These are phyloP conservation scores for Claviceps sp. DNA, from an alignment of 2,329 filamentous ascomycete genomes.

Conservation along the genomic window DNA sequence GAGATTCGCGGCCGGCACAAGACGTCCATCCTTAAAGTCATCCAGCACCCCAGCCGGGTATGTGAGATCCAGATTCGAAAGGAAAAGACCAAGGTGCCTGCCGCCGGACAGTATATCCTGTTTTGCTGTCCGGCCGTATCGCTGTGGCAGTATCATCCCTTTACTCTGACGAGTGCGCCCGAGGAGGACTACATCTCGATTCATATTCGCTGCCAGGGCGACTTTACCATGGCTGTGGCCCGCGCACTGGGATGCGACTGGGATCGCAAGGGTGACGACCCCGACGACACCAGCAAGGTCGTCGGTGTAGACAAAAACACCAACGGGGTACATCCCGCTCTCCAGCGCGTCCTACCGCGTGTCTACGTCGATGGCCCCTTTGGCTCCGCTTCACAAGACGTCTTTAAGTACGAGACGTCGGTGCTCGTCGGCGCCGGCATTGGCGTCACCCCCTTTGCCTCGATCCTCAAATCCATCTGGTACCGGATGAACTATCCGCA, in stretches of 20 bases:
- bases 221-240: conserved; percentile 63
- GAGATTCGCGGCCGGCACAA: conserved; percentile 70
- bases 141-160: conserved; percentile 80
- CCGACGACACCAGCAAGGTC: conserved; percentile 48
- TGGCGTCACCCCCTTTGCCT: conserved; percentile 76
- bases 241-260: conserved; percentile 64
- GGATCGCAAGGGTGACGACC: conserved; percentile 32
- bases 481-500: conserved; percentile 84
- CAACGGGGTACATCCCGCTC: conserved; percentile 50
- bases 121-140: conserved; percentile 77
- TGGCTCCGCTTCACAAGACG: conserved; percentile 73
- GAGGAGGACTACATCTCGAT: conserved; percentile 87
- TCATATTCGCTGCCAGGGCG: conserved; percentile 69
- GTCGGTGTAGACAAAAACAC: conserved; percentile 51
- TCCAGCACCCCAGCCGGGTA: conserved; percentile 80
- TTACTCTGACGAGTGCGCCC: conserved; percentile 73
- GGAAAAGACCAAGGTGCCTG: conserved; percentile 66
- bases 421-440: conserved; percentile 74
- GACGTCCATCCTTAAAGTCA: conserved; percentile 78
- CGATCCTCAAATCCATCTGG: conserved; percentile 84
- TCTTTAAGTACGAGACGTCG: conserved; percentile 77
- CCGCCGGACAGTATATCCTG: conserved; percentile 81
- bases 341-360: conserved; percentile 61
- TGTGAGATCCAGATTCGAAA: conserved; percentile 90
- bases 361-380: conserved; percentile 80